phyloP scores from a whole-genome alignment of 352 stramenopile genomes.

The Pythium plurisporium region DNA sequence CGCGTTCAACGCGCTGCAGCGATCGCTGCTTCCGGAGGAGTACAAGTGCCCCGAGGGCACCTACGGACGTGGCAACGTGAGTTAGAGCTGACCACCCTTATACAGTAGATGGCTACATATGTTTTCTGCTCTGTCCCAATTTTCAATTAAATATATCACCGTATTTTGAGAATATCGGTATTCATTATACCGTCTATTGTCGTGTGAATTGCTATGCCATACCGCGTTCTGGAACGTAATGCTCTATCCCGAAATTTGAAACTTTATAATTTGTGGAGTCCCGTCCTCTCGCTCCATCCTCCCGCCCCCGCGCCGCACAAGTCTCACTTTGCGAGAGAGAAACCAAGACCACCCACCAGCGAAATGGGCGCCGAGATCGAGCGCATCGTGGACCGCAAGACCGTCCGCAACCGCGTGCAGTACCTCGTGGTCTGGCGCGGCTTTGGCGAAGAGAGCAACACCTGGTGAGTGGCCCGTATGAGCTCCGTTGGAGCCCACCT shows the following conservation, averaged over 20 bases:
- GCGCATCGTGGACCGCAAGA: conserved; percentile 77
- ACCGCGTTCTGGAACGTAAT: not conserved
- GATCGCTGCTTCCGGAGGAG: conserved; percentile 77
- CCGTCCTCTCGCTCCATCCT: conserved; percentile 2
- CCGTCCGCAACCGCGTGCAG: conserved; percentile 74
- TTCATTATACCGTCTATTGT: not conserved
- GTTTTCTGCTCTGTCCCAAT: no score
- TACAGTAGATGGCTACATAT: conserved; percentile 7
- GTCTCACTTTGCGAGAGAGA: not conserved
- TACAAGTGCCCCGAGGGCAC: conserved; percentile 84
- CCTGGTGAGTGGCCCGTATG: conserved; percentile 64
- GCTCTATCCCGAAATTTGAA: conserved; percentile 19
- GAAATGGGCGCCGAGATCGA: conserved; percentile 74
- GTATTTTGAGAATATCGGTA: not conserved
- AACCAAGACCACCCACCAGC: not conserved
- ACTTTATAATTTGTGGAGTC: not conserved
- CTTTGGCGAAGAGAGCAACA: conserved; percentile 81
- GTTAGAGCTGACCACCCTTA: conserved; percentile 19
- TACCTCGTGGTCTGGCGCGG: conserved; percentile 80
- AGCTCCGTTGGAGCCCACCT: no score
- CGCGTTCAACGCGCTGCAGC: conserved; percentile 82
- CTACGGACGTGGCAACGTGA: conserved; percentile 74
- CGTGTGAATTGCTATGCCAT: not conserved
- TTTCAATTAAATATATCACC: conserved; percentile 6
- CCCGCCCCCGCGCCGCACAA: not conserved